Base-by-base conservation (phyloP, 83 land plant genomes). In the Picea mariana region DNA sequence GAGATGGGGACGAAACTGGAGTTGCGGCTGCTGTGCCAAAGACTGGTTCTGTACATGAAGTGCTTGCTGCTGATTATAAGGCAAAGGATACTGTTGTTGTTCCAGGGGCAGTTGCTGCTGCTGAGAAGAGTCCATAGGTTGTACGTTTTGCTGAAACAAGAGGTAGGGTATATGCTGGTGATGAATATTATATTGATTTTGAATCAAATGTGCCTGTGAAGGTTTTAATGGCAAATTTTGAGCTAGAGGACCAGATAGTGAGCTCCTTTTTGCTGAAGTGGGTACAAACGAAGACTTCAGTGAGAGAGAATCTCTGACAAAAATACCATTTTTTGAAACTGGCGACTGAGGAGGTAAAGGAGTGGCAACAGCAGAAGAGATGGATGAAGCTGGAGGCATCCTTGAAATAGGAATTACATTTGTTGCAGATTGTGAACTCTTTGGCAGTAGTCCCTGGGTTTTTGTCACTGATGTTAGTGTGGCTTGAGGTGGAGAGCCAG, bases 41-140 rank as follows among this genome's bases (percentile, higher is more conserved):
- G 77, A 44, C 21, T 73, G 77, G 26, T 73, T 73, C 27, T 73
- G 77, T 17, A 73, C 23, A 6, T 73, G 77, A 47, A 44, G 26
- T 47, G 77, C 77, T 73, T 73, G 77, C 26, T 73, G 77, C 77
- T 73, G 77, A 73, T 73, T 73, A 73, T 49, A 44, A 52, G 77
- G 42, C 26, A 47, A 73, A 42, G 9, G 77, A 73, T 73, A 73
- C 24, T 73, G 77, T 73, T 73, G 77, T 44, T 49, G 52, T 40
- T n/a, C 77, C 59, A 47, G 12, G 23, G 59, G 16, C 59, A 55
- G 24, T 73, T 73, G 77, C 59, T 44, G 40, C 77, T 73, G 77
- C 77, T 42, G 26, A 73, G 77, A 12, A 73, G 77, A 21, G 26
- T 73, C 77, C 77, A 73, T n/a, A 9, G 77, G 18, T n/a, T 73